Evolutionary conservation across 129 eudicot genomes (phyloP).

Genomic region (Tanacetum coccineum): DNA sequence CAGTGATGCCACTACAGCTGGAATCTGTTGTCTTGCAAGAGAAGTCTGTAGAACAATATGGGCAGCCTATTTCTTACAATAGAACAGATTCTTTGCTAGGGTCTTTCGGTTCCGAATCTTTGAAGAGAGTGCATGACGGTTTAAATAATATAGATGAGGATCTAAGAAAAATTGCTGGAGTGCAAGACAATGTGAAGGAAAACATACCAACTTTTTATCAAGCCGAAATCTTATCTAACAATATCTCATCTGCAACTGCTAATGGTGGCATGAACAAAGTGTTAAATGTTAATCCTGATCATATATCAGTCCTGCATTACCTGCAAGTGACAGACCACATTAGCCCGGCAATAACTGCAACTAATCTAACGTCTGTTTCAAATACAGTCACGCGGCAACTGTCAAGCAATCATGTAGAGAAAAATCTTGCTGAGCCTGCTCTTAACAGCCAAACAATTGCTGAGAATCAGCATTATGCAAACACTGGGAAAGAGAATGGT

Average conservation of each 20-base stretch:
- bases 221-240: slow-evolving; percentile 9
- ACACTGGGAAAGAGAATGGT: slow-evolving; percentile 2
- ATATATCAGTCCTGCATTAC: slow-evolving; percentile 9
- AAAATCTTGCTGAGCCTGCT: slow-evolving; percentile 21
- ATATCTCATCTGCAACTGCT: slow-evolving; percentile 12
- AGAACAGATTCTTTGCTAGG: no score
- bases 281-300: slow-evolving; percentile 8
- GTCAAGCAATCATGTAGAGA: slow-evolving; percentile 15
- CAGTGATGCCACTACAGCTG: no score
- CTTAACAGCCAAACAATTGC: slow-evolving; percentile 2
- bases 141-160: neutral
- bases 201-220: slow-evolving; percentile 25
- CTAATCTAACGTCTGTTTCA: slow-evolving; percentile 7
- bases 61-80: no score
- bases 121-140: no score
- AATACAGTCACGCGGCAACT: slow-evolving; percentile 10
- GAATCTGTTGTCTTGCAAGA: no score
- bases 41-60: no score
- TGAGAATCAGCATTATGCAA: slow-evolving; percentile 5
- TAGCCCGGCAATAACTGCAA: neutral
- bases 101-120: no score
- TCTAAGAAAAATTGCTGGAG: slow-evolving; percentile 5
- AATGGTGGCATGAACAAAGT: slow-evolving; percentile 13
- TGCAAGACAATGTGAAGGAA: slow-evolving; percentile 13
- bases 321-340: slow-evolving; percentile 10